A percentile compares a stretch with the other conserved stretches of the same genome.
phyloP scores from a whole-genome alignment of 2,329 filamentous ascomycete species.

The Fusarium duplospermum region DNA sequence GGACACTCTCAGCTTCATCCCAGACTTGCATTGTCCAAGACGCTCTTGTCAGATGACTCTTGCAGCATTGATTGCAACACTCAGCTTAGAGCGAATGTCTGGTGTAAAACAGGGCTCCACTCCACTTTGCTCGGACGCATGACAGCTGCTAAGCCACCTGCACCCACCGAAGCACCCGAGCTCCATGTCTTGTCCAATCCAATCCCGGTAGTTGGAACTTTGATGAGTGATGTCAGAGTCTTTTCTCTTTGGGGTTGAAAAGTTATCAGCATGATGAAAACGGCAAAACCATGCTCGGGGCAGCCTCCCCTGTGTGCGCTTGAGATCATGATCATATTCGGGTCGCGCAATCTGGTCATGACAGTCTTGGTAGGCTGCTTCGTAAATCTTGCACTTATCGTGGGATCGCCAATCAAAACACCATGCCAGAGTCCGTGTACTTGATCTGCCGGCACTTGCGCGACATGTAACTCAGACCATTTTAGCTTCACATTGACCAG shows the following conservation, averaged over 20 bases:
- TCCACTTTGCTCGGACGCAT: neutral
- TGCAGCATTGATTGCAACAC: neutral
- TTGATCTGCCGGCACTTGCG: constrained; percentile 25
- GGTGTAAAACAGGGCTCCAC: neutral
- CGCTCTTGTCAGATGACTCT: neutral
- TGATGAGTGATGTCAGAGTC: constrained; percentile 15
- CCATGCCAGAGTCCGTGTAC: neutral
- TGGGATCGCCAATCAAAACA: neutral
- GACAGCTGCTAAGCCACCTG: constrained; percentile 27
- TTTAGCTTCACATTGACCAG: neutral
- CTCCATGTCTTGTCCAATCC: constrained; percentile 2
- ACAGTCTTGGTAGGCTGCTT: neutral
- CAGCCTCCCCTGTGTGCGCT: neutral
- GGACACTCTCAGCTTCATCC: neutral
- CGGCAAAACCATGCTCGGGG: neutral
- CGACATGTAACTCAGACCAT: neutral
- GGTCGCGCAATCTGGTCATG: neutral
- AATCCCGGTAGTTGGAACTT: constrained; percentile 9
- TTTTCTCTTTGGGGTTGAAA: neutral
- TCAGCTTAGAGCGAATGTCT: neutral
- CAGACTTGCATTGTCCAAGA: neutral
- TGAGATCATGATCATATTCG: neutral
- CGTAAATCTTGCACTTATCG: neutral
- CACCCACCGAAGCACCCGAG: neutral
- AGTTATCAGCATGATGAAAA: constrained; percentile 4